phyloP scores from a whole-genome alignment of 257 asterid genomes.

The Nemophila menziesii region DNA sequence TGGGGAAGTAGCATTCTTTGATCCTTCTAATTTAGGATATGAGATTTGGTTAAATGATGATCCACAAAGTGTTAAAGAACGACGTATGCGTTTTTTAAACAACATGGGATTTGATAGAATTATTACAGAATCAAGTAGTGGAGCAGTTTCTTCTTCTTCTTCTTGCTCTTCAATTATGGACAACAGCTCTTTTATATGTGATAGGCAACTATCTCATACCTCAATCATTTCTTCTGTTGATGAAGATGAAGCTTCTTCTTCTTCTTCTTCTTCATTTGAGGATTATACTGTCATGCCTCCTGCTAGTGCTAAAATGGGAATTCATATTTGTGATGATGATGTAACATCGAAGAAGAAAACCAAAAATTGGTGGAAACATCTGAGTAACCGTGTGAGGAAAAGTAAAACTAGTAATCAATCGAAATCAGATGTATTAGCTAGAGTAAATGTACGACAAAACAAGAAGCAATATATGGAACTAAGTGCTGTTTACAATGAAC shows the following conservation, averaged over 20 bases:
- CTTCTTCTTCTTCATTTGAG: no score
- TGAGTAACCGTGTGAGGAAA: conserved; percentile 25
- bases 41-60: conserved; percentile 61
- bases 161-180: neutral
- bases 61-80: conserved; percentile 48
- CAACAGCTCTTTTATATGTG: conserved; percentile 18
- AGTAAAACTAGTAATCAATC: conserved; percentile 6
- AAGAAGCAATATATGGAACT: conserved; percentile 42
- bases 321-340: conserved; percentile 5
- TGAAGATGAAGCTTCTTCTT: conserved; percentile 15
- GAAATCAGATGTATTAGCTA: conserved; percentile 6
- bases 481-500: conserved; percentile 37
- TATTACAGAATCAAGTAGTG: conserved; percentile 18
- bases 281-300: conserved; percentile 5
- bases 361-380: conserved; percentile 41
- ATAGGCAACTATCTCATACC: conserved; percentile 32
- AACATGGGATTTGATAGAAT: conserved; percentile 39
- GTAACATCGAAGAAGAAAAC: conserved; percentile 27
- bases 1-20: conserved; percentile 62
- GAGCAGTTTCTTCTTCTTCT: conserved; percentile 18
- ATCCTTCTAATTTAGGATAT: conserved; percentile 32
- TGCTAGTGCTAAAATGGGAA: neutral
- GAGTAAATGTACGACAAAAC: conserved; percentile 25
- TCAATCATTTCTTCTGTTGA: conserved; percentile 38
- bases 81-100: conserved; percentile 30